phyloP scores from a whole-genome alignment of 441 rosid genomes.

The Isatis lusitanica region DNA sequence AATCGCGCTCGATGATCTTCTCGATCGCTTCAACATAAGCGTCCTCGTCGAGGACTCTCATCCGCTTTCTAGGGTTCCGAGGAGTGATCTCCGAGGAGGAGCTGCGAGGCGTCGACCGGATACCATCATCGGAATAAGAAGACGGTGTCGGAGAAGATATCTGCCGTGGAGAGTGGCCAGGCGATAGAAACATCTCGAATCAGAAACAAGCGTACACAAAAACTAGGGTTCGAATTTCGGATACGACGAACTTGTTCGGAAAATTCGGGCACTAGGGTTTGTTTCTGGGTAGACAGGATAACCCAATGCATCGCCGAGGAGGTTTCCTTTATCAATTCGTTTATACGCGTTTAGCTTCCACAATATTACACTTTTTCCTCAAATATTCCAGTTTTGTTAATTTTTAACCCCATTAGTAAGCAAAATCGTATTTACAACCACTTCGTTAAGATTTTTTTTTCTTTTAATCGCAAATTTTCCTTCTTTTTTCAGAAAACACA shows the following conservation, averaged over 20 bases:
- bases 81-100: constrained; percentile 40
- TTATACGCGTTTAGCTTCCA: constrained; percentile 23
- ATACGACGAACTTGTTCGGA: not conserved
- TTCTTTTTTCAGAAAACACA: too few relatives aligned
- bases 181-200: constrained; percentile 74
- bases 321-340: not conserved
- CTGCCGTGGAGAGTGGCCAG: constrained; percentile 92
- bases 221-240: not conserved
- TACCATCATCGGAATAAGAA: constrained; percentile 35
- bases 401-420: not conserved
- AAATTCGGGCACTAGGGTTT: constrained; percentile 24
- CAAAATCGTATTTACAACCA: not conserved
- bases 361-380: not conserved
- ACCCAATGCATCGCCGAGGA: not conserved
- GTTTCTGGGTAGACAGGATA: not conserved
- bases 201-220: not conserved
- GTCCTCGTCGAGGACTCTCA: constrained; percentile 82
- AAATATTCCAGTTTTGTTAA: not conserved
- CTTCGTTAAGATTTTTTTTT: not conserved
- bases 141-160: constrained; percentile 72
- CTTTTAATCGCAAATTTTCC: not conserved
- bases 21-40: constrained; percentile 80
- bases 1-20: constrained; percentile 93
- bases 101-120: constrained; percentile 36
- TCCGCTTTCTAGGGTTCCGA: constrained; percentile 48